Percentiles rank a stretch among this genome's conserved stretches.
These are phyloP conservation scores for Rhizopus microsporus DNA, from an alignment of 371 early-diverging fungal genomes.

Conservation along the genomic window DNA sequence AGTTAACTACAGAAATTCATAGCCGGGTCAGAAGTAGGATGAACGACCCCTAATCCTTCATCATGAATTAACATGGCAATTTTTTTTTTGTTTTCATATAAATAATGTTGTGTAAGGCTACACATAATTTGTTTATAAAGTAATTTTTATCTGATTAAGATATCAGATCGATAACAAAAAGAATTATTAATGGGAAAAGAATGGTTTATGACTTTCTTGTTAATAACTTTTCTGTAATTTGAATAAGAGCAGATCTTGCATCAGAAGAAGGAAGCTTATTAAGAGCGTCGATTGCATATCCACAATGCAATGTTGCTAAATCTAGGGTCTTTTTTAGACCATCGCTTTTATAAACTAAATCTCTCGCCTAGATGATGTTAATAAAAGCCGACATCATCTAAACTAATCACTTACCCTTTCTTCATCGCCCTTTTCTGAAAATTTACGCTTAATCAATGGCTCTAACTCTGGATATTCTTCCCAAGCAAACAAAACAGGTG, in stretches of 20 bases:
- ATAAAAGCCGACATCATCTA: neutral
- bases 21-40: neutral
- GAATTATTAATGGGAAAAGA: neutral
- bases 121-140: too few relatives aligned
- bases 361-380: constrained; percentile 53
- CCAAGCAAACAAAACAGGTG: constrained; percentile 93
- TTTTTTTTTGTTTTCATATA: neutral
- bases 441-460: constrained; percentile 85
- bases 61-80: constrained; percentile 10
- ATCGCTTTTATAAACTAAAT: constrained; percentile 68
- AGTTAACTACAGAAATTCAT: constrained; percentile 2
- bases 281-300: constrained; percentile 61
- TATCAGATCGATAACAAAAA: neutral
- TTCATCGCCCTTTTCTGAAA: constrained; percentile 66
- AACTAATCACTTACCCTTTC: constrained; percentile 41
- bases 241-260: constrained; percentile 69
- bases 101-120: too few relatives aligned
- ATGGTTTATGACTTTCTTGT: constrained; percentile 30
- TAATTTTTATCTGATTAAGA: neutral
- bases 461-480: constrained; percentile 86
- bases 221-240: constrained; percentile 59
- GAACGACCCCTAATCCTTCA: constrained; percentile 10
- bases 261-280: constrained; percentile 65
- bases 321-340: constrained; percentile 66
- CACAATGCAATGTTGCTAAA: constrained; percentile 60